A percentile compares a stretch with the other conserved stretches of the same genome.
phyloP scores from a whole-genome alignment of 768 basidiomycete species.

The Agrocybe praecox region DNA sequence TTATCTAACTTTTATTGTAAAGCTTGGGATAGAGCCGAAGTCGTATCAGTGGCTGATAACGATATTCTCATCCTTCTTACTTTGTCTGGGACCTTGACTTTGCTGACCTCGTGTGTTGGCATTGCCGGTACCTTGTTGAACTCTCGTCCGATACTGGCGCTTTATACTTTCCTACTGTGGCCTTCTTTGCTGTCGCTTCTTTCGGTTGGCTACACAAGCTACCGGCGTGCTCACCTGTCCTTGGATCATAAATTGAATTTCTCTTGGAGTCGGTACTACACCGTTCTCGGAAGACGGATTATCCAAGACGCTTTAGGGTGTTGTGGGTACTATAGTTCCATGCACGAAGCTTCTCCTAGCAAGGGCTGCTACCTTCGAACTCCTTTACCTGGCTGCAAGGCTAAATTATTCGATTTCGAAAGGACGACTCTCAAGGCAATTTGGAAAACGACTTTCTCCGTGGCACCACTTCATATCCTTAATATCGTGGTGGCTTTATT shows the following conservation, averaged over 20 bases:
- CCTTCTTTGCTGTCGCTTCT: conserved; percentile 59
- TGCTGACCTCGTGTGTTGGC: conserved; percentile 63
- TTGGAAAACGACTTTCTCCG: conserved; percentile 54
- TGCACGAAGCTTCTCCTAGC: conserved; percentile 62
- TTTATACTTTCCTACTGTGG: conserved; percentile 71
- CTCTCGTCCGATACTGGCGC: conserved; percentile 66
- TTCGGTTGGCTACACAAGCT: conserved; percentile 64
- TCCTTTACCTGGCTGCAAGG: conserved; percentile 69
- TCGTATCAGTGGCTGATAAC: conserved; percentile 61
- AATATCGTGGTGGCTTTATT: conserved; percentile 62
- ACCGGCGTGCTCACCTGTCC: conserved; percentile 60
- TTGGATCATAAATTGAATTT: conserved; percentile 69
- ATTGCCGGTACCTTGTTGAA: conserved; percentile 63
- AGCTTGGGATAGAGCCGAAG: conserved; percentile 68
- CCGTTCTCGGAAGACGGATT: conserved; percentile 50
- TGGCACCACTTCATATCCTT: conserved; percentile 60
- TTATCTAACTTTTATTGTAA: background rate
- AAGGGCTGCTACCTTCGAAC: conserved; percentile 63
- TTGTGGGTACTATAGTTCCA: conserved; percentile 65
- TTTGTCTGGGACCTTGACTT: conserved; percentile 53
- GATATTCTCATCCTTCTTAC: conserved; percentile 59
- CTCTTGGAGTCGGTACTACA: conserved; percentile 68
- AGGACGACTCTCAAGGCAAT: conserved; percentile 43
- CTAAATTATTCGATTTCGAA: conserved; percentile 57
- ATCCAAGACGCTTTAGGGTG: conserved; percentile 67